Evolutionary conservation across 495 filamentous ascomycete genomes (phyloP), one percentile per base, ranked within the genome.

Genomic region (Aspergillus affinis): DNA sequence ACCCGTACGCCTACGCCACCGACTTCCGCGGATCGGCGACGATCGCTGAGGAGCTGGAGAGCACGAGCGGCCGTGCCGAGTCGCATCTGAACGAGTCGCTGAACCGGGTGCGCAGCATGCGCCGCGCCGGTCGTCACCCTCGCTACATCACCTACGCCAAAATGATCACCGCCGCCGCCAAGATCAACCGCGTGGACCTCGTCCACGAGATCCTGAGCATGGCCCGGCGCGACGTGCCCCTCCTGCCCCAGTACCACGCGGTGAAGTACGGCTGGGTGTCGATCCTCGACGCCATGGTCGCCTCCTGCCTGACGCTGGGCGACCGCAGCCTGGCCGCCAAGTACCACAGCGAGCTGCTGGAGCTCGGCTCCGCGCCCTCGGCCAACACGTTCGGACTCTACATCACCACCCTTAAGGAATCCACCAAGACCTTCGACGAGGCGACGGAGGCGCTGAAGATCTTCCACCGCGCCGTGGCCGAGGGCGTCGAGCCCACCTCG

Each of bases 341-440:
- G 63, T 97, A 89, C 75, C 94, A 98, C 74, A 86, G 92, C 66
- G 91, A 98, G 66, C 83, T 98, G 58, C 82, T 91, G 6, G 85
- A 89, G 45, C 90, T 97, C 78, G 92, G 93, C 51, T 84, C 86
- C 64, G 88, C 92, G 20, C 95, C 95, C 32, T 92, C 94, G 0
- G 95, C 94, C 53, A 98, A 98, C 78, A 98, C 94, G 10, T 98
- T 93, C 63, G 94, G 94, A 52, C 83, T 98, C 6, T 98, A 98
- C 80, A 98, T 98, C 76, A 97, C 96, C 23, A 98, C 93, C 3
- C 79, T 98, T 58, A 96, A 97, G 76, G 92, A 96, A 65, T 94
- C 92, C 0, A 90, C 92, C 66, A 96, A 96, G 83, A 97, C 91
- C 2, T 97, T 96, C 57, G 94, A 98, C 68, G 94, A 98, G 72